Evolutionary conservation across 75 land plant genomes (phyloP), one percentile per base, ranked within the genome.

Genomic region (Pseudotsuga menziesii): DNA sequence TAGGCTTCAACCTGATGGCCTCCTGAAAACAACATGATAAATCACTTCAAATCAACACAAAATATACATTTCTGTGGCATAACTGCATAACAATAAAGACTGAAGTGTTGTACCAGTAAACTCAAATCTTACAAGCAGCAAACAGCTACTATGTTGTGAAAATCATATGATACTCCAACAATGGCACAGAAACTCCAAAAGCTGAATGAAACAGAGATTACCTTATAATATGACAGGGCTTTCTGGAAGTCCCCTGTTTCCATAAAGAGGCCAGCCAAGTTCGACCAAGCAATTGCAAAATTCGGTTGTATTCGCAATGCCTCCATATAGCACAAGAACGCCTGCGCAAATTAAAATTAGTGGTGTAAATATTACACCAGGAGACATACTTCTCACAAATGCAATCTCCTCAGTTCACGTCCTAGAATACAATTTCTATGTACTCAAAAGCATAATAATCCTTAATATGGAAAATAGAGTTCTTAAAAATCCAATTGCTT

Each of bases 241-340:
- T 73, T 80, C 76, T 84, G 79, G 27, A 80, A 84, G 56, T 86
- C 88, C 59, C 86, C 83, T 78, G 87, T 80, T 75, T 86, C 88
- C 88, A 86, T 86, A 55, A 81, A 80, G 62, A 86, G 61, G 52
- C 88, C 88, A 73, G 88, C 88, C 54, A 86, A 78, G 69, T 86
- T 86, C 16, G 88, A 86, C 88, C 88, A 86, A 54, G 88, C 88
- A 78, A 86, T 84, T 4, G 88, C 88, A 78, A 86, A 86, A 16
- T 62, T 75, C 13, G 88, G 88, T 67, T 86, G 88, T 57, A 84
- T 85, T 9, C 83, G 83, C 27, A 86, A 74, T 2, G 88, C 88
- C 64, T 86, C 88, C 61, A 78, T 62, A 60, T 86, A 86, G 80
- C 88, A 86, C 2, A 77, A 56, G 59, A 81, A 86, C 16, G 88